Conservation (phyloP, 2,329 filamentous ascomycete species). For the Phyllosticta ampelicida region DNA sequence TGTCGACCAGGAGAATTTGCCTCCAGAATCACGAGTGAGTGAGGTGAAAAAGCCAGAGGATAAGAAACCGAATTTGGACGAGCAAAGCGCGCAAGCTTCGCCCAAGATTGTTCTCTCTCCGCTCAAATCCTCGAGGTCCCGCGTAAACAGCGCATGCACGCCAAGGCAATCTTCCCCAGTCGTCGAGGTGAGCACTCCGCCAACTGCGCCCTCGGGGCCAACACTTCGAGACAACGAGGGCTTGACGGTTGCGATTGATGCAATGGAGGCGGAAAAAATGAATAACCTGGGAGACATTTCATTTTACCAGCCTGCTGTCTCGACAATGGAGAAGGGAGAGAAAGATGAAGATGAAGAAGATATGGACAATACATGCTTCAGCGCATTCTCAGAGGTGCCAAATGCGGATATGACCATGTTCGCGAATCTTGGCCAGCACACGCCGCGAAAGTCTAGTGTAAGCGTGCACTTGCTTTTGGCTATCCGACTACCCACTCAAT, state of each 20-base stretch:
- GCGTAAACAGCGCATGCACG: conserved; percentile 14
- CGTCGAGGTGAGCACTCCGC: conserved; percentile 14
- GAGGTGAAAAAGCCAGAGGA: conserved; percentile 2
- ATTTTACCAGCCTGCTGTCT: conserved; percentile 13
- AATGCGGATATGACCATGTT: conserved; percentile 68
- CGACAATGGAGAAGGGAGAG: conserved; percentile 16
- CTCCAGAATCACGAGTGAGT: conserved; percentile 10
- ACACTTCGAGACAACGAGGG: conserved; percentile 29
- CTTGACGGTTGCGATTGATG: conserved; percentile 25
- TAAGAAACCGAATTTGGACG: conserved; percentile 10
- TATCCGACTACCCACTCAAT: neutral
- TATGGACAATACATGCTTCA: conserved; percentile 65
- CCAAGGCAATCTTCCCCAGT: conserved; percentile 11
- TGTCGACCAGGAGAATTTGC: conserved; percentile 31
- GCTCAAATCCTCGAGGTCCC: conserved; percentile 17
- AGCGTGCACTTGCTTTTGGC: neutral
- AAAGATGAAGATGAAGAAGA: conserved; percentile 16
- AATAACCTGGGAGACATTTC: conserved; percentile 17
- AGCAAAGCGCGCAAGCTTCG: conserved; percentile 21
- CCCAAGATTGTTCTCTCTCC: conserved; percentile 24
- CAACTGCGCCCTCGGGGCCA: conserved; percentile 14
- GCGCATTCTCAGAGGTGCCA: conserved; percentile 79
- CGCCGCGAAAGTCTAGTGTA: conserved; percentile 31
- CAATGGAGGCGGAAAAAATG: conserved; percentile 20
- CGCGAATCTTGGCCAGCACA: conserved; percentile 53